Conservation (phyloP, 805 yeast genomes). For the Tetrapisispora arboricola region DNA sequence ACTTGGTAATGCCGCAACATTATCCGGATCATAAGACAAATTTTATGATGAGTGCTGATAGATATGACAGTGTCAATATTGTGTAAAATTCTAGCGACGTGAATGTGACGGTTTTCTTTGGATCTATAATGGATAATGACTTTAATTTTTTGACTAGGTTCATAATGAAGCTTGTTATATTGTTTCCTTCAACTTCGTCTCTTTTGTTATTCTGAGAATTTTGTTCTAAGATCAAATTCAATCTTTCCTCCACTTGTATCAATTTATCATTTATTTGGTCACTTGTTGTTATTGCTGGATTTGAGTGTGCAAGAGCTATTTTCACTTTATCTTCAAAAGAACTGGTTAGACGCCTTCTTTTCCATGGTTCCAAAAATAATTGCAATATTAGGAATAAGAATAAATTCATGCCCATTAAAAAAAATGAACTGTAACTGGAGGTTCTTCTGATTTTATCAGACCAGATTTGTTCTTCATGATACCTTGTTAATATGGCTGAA, state of each 20-base stretch:
- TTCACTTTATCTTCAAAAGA: constrained; percentile 77
- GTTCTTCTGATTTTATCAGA: constrained; percentile 90
- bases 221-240: too few relatives aligned
- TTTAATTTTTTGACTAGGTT: not conserved
- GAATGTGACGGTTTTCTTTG: not conserved
- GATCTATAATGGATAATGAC: not conserved
- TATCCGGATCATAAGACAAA: too few relatives aligned
- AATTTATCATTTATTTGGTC: not conserved
- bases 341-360: constrained; percentile 65
- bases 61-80: not conserved
- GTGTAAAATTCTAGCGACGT: not conserved
- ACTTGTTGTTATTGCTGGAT: not conserved
- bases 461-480: constrained; percentile 97
- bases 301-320: constrained; percentile 34
- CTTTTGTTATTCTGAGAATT: too few relatives aligned
- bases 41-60: not conserved
- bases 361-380: constrained; percentile 89
- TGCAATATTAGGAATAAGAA: constrained; percentile 72
- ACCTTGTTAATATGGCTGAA: constrained; percentile 71
- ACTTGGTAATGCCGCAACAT: too few relatives aligned
- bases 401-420: constrained; percentile 79
- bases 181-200: not conserved
- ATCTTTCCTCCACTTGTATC: not conserved
- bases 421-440: constrained; percentile 94
- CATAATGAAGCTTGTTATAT: not conserved